phyloP scores from a whole-genome alignment of 108 stramenopile species.

The Aurantiochytrium sp. region DNA sequence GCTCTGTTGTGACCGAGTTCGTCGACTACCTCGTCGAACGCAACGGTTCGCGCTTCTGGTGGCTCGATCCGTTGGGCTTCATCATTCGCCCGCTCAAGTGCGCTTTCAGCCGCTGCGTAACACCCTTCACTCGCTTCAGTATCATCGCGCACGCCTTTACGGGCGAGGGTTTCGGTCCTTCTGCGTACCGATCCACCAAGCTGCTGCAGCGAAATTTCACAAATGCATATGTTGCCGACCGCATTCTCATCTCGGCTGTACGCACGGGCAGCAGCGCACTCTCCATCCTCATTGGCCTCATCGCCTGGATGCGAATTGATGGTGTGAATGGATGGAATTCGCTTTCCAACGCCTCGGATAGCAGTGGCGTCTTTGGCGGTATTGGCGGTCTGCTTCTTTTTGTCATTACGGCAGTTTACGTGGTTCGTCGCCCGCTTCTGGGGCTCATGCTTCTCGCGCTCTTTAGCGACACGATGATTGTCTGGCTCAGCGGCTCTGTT shows the following conservation, averaged over 20 bases:
- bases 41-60: neutral
- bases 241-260: neutral
- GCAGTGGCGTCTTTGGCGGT: neutral
- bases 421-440: neutral
- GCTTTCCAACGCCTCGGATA: neutral
- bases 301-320: neutral
- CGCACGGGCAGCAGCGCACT: neutral
- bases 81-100: neutral
- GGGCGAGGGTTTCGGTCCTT: neutral
- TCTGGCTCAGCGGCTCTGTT: neutral
- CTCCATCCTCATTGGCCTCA: neutral
- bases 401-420: neutral
- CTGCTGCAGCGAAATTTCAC: neutral
- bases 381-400: neutral
- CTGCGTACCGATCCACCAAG: neutral
- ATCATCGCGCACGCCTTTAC: slow-evolving; percentile 1
- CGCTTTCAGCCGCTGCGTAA: neutral
- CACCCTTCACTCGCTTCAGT: neutral
- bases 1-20: neutral
- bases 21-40: neutral
- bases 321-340: neutral
- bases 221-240: neutral
- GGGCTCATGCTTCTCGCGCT: neutral
- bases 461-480: neutral
- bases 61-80: neutral